These are phyloP conservation scores for Syzygium syzygioides DNA, from an alignment of 441 rosid species.

Conservation along the genomic window DNA sequence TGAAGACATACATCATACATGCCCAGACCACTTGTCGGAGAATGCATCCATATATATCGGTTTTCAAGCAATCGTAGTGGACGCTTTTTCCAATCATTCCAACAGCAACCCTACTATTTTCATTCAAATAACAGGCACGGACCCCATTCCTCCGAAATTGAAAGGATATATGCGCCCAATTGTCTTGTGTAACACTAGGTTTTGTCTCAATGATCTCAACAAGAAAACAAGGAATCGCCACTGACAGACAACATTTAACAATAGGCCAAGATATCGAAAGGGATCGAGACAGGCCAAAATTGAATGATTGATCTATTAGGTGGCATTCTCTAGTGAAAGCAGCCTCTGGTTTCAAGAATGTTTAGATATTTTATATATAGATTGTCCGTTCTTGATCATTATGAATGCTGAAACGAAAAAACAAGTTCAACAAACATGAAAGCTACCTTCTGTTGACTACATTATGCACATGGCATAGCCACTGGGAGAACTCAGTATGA, in stretches of 20 bases:
- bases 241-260: background rate
- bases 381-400: background rate
- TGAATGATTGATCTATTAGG: background rate
- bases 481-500: constrained; percentile 80
- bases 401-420: background rate
- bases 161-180: background rate
- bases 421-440: background rate
- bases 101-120: background rate
- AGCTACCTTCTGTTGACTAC: constrained; percentile 84
- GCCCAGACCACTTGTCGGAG: background rate
- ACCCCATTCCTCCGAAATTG: background rate
- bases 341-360: background rate
- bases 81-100: background rate
- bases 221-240: background rate
- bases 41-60: background rate
- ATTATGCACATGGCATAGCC: constrained; percentile 91
- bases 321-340: background rate
- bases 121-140: background rate
- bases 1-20: background rate
- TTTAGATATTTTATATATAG: background rate
- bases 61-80: background rate
- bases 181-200: background rate
- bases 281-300: background rate
- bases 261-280: background rate
- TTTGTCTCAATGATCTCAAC: background rate